Conservation (phyloP, 352 stramenopile species). For the Phytophthora macrochlamydospora region DNA sequence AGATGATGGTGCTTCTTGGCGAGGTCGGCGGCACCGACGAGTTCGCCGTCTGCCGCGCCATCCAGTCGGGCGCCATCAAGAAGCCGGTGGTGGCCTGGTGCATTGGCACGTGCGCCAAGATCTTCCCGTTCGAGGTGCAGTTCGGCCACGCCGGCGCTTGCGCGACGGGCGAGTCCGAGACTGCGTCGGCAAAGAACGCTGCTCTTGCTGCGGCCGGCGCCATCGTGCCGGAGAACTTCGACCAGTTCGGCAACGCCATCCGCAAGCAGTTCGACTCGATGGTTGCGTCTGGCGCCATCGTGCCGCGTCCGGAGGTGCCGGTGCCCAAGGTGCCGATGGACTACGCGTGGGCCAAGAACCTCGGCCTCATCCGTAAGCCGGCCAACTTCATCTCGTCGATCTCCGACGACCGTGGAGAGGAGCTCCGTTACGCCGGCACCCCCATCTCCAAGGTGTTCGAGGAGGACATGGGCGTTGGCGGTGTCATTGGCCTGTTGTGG, state of each 20-base stretch:
- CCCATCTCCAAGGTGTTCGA: conserved; percentile 96
- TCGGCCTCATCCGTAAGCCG: conserved; percentile 96
- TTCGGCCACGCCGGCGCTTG: conserved; percentile 96
- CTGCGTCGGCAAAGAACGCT: conserved; percentile 93
- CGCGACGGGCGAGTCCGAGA: conserved; percentile 93
- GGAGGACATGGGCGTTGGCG: conserved; percentile 93
- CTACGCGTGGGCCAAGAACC: conserved; percentile 96
- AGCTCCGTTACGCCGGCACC: conserved; percentile 95
- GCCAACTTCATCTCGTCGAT: conserved; percentile 98
- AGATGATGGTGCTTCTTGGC: conserved; percentile 97
- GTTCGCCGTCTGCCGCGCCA: conserved; percentile 94
- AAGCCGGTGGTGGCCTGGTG: conserved; percentile 98
- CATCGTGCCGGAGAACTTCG: conserved; percentile 94
- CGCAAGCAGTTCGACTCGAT: conserved; percentile 90
- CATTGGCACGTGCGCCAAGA: conserved; percentile 97
- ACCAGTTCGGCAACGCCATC: conserved; percentile 94
- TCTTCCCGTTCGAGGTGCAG: conserved; percentile 98
- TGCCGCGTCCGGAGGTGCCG: conserved; percentile 88
- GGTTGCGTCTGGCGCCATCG: conserved; percentile 76
- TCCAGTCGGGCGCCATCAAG: conserved; percentile 93
- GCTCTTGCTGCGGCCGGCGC: conserved; percentile 90
- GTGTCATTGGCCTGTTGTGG: conserved; percentile 95
- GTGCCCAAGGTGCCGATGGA: conserved; percentile 97
- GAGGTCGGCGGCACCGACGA: conserved; percentile 97
- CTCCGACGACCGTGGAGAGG: conserved; percentile 96